phyloP scores from a whole-genome alignment of 164 flowering plant species.

The Liriodendron chinense region DNA sequence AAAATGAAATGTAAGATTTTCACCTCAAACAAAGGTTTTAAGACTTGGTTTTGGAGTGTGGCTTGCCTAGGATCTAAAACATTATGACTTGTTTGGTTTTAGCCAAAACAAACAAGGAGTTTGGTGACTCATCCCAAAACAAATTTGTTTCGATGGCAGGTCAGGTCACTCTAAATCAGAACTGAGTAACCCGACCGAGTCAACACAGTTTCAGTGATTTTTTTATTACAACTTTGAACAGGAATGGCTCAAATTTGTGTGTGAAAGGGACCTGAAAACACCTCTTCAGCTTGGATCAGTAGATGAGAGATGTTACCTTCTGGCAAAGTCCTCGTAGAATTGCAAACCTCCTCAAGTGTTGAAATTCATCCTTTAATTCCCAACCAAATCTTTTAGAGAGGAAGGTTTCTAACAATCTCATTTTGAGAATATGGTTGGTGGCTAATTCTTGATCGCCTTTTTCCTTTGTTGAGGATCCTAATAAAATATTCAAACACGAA shows the following conservation, averaged over 20 bases:
- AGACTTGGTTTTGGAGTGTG: background rate
- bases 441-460: slow-evolving; percentile 20
- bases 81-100: background rate
- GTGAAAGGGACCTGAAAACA: background rate
- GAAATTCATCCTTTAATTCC: slow-evolving; percentile 63
- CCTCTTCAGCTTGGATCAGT: background rate
- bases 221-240: background rate
- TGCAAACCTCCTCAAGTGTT: slow-evolving; percentile 65
- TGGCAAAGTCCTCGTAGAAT: slow-evolving; percentile 89
- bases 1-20: background rate
- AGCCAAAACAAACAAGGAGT: background rate
- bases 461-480: slow-evolving; percentile 42
- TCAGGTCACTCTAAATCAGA: background rate
- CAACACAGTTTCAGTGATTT: background rate
- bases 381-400: slow-evolving; percentile 63
- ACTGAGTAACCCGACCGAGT: too few relatives aligned
- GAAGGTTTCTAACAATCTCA: slow-evolving; percentile 58
- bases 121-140: background rate
- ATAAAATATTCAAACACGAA: slow-evolving; percentile 63
- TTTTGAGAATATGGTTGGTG: slow-evolving; percentile 43
- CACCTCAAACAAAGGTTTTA: background rate
- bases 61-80: background rate
- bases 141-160: background rate
- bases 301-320: slow-evolving; percentile 45
- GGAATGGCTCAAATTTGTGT: background rate